These are phyloP conservation scores for Amaranthus palmeri DNA, from an alignment of 148 eudicot genomes.

Conservation along the genomic window DNA sequence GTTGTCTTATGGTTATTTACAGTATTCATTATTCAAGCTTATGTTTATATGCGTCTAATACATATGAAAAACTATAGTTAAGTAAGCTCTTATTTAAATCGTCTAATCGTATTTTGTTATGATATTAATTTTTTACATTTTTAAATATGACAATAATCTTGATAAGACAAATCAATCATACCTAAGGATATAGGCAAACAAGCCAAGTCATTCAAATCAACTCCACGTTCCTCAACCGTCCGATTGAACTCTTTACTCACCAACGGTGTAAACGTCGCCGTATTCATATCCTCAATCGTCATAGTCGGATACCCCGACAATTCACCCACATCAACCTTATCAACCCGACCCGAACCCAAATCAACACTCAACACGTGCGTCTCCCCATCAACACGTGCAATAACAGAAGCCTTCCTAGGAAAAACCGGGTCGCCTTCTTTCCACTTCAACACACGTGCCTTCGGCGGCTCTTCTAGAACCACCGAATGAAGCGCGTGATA, in stretches of 20 bases:
- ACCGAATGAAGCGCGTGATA: conserved; percentile 64
- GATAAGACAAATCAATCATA: not conserved
- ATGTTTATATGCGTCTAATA: too few species aligned
- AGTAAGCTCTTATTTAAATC: too few species aligned
- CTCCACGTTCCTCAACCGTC: conserved; percentile 62
- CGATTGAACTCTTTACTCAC: conserved; percentile 61
- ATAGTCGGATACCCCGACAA: conserved; percentile 72
- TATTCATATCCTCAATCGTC: conserved; percentile 87
- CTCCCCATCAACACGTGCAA: conserved; percentile 57
- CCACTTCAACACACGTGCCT: conserved; percentile 58
- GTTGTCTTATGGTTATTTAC: too few species aligned
- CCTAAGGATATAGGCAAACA: conserved; percentile 75
- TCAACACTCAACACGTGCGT: conserved; percentile 51
- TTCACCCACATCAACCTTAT: conserved; percentile 24
- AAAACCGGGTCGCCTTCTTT: conserved; percentile 54
- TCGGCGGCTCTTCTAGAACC: conserved; percentile 67
- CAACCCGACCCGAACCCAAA: conserved; percentile 44
- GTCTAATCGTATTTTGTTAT: too few species aligned
- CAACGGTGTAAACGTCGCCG: conserved; percentile 62
- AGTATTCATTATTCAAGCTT: too few species aligned
- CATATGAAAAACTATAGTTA: too few species aligned
- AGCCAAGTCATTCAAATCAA: conserved; percentile 65
- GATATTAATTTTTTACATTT: too few species aligned
- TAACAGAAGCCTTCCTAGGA: conserved; percentile 62
- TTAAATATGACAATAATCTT: too few species aligned